Evolutionary conservation across 805 yeast genomes (phyloP).

Genomic region (Lipomyces oligophaga): DNA sequence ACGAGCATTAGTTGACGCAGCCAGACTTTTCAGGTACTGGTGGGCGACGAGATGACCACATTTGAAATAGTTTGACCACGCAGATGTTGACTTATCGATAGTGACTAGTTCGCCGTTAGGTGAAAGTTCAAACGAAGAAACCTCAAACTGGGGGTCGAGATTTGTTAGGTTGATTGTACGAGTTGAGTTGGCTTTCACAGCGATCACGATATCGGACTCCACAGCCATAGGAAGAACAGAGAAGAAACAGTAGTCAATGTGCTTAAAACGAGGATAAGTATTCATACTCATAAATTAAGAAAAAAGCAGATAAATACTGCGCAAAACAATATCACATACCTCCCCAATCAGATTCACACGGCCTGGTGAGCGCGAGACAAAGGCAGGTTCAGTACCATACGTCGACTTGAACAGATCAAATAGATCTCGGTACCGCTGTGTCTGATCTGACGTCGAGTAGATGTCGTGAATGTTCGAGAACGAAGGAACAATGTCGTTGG

Average conservation of each 20-base stretch:
- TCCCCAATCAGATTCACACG: constrained; percentile 73
- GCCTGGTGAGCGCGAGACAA: constrained; percentile 66
- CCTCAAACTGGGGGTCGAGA: constrained; percentile 34
- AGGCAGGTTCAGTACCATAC: constrained; percentile 24
- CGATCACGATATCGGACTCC: constrained; percentile 59
- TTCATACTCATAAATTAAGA: background rate
- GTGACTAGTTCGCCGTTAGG: constrained; percentile 32
- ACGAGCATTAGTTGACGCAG: background rate
- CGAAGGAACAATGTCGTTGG: constrained; percentile 10
- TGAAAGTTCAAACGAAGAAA: constrained; percentile 15
- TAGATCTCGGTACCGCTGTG: constrained; percentile 6
- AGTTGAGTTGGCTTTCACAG: constrained; percentile 37
- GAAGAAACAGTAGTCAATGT: constrained; percentile 64
- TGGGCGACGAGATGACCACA: constrained; percentile 53
- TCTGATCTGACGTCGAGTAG: constrained; percentile 11
- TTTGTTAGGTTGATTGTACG: constrained; percentile 39
- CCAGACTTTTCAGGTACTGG: constrained; percentile 35
- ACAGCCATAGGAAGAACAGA: constrained; percentile 73
- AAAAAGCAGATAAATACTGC: background rate
- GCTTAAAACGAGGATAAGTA: constrained; percentile 32
- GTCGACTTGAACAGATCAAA: constrained; percentile 2
- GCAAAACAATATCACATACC: constrained; percentile 1
- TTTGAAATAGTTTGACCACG: constrained; percentile 64
- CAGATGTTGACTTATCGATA: constrained; percentile 49
- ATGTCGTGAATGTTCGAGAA: constrained; percentile 6